A percentile compares a stretch with the other conserved stretches of the same genome.
Conservation (phyloP, 2,329 filamentous ascomycete genomes). For the Fusarium pseudograminearum region DNA sequence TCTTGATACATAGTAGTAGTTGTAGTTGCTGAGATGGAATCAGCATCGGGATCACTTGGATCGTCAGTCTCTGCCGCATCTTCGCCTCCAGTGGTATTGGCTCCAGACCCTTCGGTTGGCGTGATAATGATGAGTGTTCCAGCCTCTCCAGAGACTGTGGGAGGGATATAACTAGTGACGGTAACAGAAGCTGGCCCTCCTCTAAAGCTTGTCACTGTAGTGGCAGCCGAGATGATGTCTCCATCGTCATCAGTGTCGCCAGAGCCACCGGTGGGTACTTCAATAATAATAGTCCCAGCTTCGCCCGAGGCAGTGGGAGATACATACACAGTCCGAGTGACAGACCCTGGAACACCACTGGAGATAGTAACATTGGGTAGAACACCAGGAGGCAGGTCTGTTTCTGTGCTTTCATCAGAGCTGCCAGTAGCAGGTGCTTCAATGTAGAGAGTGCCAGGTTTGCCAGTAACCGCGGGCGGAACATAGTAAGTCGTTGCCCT, state of each 20-base stretch:
- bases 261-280: neutral
- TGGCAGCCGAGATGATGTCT: neutral
- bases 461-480: neutral
- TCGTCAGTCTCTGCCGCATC: too few species aligned
- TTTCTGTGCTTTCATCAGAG: neutral
- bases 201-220: slow-evolving; percentile 1
- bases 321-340: slow-evolving; percentile 3
- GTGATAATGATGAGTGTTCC: slow-evolving; percentile 12
- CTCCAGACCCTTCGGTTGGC: neutral
- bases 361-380: neutral
- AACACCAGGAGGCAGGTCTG: neutral
- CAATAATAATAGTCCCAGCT: slow-evolving; percentile 15
- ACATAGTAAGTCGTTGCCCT: slow-evolving; percentile 4
- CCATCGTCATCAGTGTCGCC: neutral
- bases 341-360: slow-evolving; percentile 2
- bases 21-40: too few species aligned
- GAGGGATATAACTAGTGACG: neutral
- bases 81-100: neutral
- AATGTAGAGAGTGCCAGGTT: slow-evolving; percentile 10
- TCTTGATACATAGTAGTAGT: too few species aligned
- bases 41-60: too few species aligned
- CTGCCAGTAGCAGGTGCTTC: neutral
- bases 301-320: slow-evolving; percentile 8
- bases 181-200: neutral
- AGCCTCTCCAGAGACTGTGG: neutral